Evolutionary conservation across 805 yeast genomes (phyloP), one percentile per base, ranked within the genome.

Genomic region (Candida peoriensis): DNA sequence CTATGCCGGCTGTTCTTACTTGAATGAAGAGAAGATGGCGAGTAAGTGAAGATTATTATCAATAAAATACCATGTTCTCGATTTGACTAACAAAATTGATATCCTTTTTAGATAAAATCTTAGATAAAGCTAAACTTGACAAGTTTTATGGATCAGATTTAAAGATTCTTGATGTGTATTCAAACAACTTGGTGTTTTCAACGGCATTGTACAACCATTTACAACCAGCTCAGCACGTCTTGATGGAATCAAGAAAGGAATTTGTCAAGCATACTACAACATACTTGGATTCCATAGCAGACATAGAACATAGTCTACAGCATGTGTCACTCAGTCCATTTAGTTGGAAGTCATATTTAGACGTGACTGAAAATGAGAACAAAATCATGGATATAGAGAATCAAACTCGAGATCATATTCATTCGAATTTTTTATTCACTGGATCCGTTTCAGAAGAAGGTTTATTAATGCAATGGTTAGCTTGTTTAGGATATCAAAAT

Each of bases 401-500:
- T 4, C 58, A 61, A 39, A 30, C 57, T 5, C 50, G 71, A 27
- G 62, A 60, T 42, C 54, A 61, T 13, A 54, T 78, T 14, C 76
- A 81, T 54, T 62, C 72, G 36, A 69, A 69, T 36, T 63, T 83
- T 18, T 57, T 84, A 22, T 63, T 77, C 21, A 60, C 77, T 6
- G 89, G 78, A 2, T 76, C 79, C 49, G 61, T 81, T 20, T 52
- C 63, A 8, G 83, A 82, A 10, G 93, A 81, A 52, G 76, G 81
- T 33, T 67, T 85, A 13, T 56, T 82, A 18, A 77, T 82, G 37
- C 95, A 86, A 58, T 82, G 87, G 77, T 55, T 82, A 21, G 72
- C 70, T 40, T 82, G 94, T 57, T 62, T 79, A 20, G 78, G 73
- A 0, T 70, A 79, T 52, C 64, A 70, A 32, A 83, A 82, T 50